Conservation (phyloP, 2,329 filamentous ascomycete species). For the Xylaria sp. region DNA sequence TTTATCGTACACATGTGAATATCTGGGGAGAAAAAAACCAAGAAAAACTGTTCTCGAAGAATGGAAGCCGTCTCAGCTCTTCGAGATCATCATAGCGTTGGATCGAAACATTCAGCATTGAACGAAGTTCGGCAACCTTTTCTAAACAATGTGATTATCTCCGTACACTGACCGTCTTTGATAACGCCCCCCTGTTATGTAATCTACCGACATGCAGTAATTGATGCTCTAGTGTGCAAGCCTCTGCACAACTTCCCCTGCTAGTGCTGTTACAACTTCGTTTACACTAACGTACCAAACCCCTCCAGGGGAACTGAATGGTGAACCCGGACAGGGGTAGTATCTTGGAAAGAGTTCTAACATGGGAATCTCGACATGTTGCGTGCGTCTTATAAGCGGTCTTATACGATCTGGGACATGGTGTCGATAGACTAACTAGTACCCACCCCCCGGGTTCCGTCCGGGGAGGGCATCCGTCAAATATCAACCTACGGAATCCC, state of each 20-base stretch:
- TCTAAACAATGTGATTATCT: background rate
- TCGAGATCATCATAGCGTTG: no score
- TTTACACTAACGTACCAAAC: constrained; percentile 10
- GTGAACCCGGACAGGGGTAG: background rate
- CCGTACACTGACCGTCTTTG: background rate
- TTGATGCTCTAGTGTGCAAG: background rate
- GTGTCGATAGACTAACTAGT: background rate
- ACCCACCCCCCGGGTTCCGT: background rate
- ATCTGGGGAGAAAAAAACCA: no score
- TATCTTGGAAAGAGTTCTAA: background rate
- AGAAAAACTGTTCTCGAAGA: no score
- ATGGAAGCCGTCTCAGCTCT: no score
- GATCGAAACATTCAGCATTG: background rate
- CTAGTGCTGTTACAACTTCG: constrained; percentile 21
- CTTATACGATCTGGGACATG: constrained; percentile 7
- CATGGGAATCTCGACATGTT: background rate
- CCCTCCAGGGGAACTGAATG: background rate
- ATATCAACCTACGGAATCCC: constrained; percentile 26
- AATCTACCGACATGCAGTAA: background rate
- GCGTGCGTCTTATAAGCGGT: constrained; percentile 13
- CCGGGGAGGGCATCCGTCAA: constrained; percentile 14
- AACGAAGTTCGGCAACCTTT: background rate
- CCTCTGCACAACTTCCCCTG: constrained; percentile 5
- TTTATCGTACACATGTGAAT: no score
- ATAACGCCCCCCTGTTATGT: background rate